These are phyloP conservation scores for Hysterangium stoloniferum DNA, from an alignment of 768 basidiomycete species.

Conservation along the genomic window DNA sequence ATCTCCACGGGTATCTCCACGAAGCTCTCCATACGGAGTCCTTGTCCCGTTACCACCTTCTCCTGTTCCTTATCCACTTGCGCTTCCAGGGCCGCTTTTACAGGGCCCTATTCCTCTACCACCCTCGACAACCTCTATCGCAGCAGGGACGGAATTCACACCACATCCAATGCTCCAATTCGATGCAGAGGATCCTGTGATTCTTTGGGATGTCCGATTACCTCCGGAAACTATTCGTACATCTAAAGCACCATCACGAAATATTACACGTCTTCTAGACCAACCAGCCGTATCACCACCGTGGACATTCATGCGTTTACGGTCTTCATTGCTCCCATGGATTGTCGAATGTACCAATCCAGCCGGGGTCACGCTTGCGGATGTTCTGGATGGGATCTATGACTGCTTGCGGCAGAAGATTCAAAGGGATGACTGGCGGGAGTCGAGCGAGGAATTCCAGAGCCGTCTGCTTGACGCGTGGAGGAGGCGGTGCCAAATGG, in stretches of 20 bases:
- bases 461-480: slow-evolving; percentile 4
- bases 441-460: slow-evolving; percentile 2
- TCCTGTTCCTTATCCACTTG: neutral
- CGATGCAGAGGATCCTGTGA: slow-evolving; percentile 2
- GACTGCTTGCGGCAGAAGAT: slow-evolving; percentile 1
- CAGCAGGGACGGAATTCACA: slow-evolving; percentile 2
- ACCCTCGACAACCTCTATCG: neutral
- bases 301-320: slow-evolving; percentile 10
- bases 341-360: slow-evolving; percentile 6
- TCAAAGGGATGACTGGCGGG: neutral
- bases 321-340: slow-evolving; percentile 4
- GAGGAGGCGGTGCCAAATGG: slow-evolving; percentile 3
- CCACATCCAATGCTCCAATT: slow-evolving; percentile 7
- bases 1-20: neutral
- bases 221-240: slow-evolving; percentile 2
- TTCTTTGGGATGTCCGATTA: slow-evolving; percentile 6
- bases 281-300: slow-evolving; percentile 8
- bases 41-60: slow-evolving; percentile 7
- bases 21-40: neutral
- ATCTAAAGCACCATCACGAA: neutral
- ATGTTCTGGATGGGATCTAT: slow-evolving; percentile 3
- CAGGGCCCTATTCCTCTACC: slow-evolving; percentile 5
- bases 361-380: neutral
- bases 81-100: neutral
- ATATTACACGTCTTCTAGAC: neutral